Conservation (phyloP, 106 monocot species). For the Alisma plantagoaquatica region DNA sequence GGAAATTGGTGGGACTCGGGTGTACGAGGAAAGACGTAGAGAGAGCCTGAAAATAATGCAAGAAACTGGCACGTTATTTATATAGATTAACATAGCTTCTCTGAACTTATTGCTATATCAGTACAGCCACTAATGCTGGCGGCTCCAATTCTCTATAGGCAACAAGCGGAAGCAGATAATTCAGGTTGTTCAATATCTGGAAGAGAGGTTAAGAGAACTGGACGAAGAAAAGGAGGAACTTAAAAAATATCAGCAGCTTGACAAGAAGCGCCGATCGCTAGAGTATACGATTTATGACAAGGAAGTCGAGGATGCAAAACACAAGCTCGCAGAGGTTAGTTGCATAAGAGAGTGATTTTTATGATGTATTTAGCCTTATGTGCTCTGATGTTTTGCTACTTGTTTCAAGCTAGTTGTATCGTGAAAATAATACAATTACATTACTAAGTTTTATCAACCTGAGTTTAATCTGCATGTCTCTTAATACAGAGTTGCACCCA, state of each 20-base stretch:
- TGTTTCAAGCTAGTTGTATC: background rate
- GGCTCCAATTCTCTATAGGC: slow-evolving; percentile 13
- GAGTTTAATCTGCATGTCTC: no score
- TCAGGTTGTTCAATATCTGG: slow-evolving; percentile 95
- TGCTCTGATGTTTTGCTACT: background rate
- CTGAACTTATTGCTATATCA: background rate
- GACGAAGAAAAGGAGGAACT: slow-evolving; percentile 99
- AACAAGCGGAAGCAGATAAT: slow-evolving; percentile 98
- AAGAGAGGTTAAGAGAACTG: slow-evolving; percentile 85
- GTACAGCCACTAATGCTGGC: no score
- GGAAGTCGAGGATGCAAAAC: slow-evolving; percentile 66
- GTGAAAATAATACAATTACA: no score
- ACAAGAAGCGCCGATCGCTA: slow-evolving; percentile 82
- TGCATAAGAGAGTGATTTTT: no score
- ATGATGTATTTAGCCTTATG: background rate
- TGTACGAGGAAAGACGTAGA: slow-evolving; percentile 91
- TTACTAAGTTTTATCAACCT: no score
- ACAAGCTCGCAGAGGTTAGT: slow-evolving; percentile 67
- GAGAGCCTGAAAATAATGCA: slow-evolving; percentile 99
- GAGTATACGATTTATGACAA: slow-evolving; percentile 94
- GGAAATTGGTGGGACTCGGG: slow-evolving; percentile 96
- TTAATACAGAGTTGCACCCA: no score
- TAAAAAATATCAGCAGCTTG: slow-evolving; percentile 89
- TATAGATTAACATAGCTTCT: background rate
- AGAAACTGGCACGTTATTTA: slow-evolving; percentile 71